These are phyloP conservation scores for Cochlearia excelsa DNA, from an alignment of 345 rosid species.

Conservation along the genomic window DNA sequence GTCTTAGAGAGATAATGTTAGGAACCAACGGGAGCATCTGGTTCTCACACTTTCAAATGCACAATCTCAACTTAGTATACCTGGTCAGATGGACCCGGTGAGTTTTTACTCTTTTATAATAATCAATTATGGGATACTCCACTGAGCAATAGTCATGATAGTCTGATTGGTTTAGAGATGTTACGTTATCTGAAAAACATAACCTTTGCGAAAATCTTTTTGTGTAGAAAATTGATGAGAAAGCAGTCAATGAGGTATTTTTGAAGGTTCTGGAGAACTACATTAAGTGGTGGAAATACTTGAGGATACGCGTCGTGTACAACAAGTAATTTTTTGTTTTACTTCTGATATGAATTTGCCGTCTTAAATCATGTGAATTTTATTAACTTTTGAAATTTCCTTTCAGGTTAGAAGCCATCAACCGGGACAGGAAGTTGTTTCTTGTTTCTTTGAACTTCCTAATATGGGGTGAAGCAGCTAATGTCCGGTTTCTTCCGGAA, in stretches of 20 bases:
- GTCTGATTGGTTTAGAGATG: slow-evolving; percentile 17
- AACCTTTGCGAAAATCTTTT: too few relatives aligned
- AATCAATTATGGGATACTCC: slow-evolving; percentile 7
- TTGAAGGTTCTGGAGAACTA: slow-evolving; percentile 86
- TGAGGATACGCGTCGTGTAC: slow-evolving; percentile 76
- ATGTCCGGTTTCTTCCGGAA: slow-evolving; percentile 97
- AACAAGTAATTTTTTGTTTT: slow-evolving; percentile 55
- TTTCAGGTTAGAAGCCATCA: slow-evolving; percentile 78
- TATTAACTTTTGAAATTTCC: slow-evolving; percentile 25
- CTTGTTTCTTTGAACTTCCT: slow-evolving; percentile 87
- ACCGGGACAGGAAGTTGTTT: slow-evolving; percentile 85
- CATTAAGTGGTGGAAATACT: slow-evolving; percentile 95
- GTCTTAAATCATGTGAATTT: slow-evolving; percentile 17
- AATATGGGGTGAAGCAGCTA: slow-evolving; percentile 99
- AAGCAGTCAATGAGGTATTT: slow-evolving; percentile 89
- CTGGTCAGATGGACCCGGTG: slow-evolving; percentile 73
- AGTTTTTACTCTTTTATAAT: slow-evolving; percentile 40
- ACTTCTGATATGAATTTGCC: slow-evolving; percentile 16
- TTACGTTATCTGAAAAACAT: too few relatives aligned
- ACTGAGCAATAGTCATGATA: slow-evolving; percentile 11
- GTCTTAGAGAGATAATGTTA: slow-evolving; percentile 75
- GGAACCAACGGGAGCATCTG: slow-evolving; percentile 94
- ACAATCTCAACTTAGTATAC: slow-evolving; percentile 71
- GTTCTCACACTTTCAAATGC: slow-evolving; percentile 84
- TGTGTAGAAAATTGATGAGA: slow-evolving; percentile 86